These are phyloP conservation scores for Puccinia novopanici DNA, from an alignment of 1,284 basidiomycete species.

Conservation along the genomic window DNA sequence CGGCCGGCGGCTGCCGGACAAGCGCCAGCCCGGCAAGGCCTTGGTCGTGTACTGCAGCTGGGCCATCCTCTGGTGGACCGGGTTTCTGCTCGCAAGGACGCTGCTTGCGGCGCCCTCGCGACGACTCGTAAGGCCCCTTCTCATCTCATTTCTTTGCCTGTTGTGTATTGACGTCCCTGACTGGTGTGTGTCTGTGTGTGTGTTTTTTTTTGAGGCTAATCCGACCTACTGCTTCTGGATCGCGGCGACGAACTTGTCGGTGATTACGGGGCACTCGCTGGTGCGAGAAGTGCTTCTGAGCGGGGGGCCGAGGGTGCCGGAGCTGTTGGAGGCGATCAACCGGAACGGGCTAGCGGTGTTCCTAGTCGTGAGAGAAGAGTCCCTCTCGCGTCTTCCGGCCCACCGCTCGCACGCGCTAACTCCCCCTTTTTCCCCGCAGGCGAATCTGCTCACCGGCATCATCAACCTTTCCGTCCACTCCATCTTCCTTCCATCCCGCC, in stretches of 20 bases:
- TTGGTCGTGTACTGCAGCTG: conserved; percentile 76
- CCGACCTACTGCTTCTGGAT: conserved; percentile 86
- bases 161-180: neutral
- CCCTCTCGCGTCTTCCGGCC: conserved; percentile 5
- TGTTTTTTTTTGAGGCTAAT: conserved; percentile 74
- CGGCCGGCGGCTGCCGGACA: conserved; percentile 33
- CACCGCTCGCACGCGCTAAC: neutral
- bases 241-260: conserved; percentile 82
- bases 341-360: conserved; percentile 77
- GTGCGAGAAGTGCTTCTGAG: conserved; percentile 62
- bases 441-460: conserved; percentile 82
- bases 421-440: conserved; percentile 62
- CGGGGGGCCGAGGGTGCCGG: too few species aligned
- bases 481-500: conserved; percentile 70
- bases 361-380: conserved; percentile 73
- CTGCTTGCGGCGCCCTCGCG: conserved; percentile 66
- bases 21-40: conserved; percentile 64
- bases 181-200: neutral
- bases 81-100: conserved; percentile 62
- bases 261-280: conserved; percentile 77
- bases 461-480: conserved; percentile 79
- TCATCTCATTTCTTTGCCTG: neutral
- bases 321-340: conserved; percentile 73
- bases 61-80: conserved; percentile 75
- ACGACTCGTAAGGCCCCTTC: conserved; percentile 66